These are phyloP conservation scores for Zygnema cylindricum DNA, from an alignment of 139 green algal species.

Conservation along the genomic window DNA sequence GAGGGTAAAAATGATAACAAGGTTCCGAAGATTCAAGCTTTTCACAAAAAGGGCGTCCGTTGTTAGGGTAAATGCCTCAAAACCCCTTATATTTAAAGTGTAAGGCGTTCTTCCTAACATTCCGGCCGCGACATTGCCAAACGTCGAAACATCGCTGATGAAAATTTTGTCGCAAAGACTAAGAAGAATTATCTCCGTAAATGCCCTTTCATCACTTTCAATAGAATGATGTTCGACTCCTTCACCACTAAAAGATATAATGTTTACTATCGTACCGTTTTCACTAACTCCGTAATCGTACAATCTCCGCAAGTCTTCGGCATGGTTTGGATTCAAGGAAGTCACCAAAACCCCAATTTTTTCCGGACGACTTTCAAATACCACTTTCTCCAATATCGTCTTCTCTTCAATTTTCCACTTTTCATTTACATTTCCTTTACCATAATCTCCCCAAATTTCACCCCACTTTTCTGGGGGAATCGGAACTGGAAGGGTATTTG, in stretches of 20 bases:
- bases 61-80: neutral
- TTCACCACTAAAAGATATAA: neutral
- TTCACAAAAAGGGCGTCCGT: slow-evolving; percentile 10
- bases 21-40: slow-evolving; percentile 5
- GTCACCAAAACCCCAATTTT: slow-evolving; percentile 21
- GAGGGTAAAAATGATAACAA: slow-evolving; percentile 27
- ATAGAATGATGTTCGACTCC: neutral
- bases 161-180: slow-evolving; percentile 29
- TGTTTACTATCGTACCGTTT: slow-evolving; percentile 13
- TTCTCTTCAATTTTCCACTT: neutral
- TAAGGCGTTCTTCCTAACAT: slow-evolving; percentile 9
- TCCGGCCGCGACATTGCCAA: slow-evolving; percentile 42
- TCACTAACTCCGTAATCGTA: slow-evolving; percentile 8
- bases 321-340: slow-evolving; percentile 11
- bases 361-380: neutral
- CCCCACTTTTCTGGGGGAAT: slow-evolving; percentile 14
- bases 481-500: neutral
- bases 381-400: neutral
- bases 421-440: neutral
- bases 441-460: neutral
- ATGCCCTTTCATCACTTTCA: slow-evolving; percentile 7
- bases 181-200: slow-evolving; percentile 43
- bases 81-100: slow-evolving; percentile 7
- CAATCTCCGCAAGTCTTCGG: neutral
- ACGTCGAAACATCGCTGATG: slow-evolving; percentile 31